Evolutionary conservation across 2,329 filamentous ascomycete species (phyloP).

Genomic region (Colletotrichum kahawae): DNA sequence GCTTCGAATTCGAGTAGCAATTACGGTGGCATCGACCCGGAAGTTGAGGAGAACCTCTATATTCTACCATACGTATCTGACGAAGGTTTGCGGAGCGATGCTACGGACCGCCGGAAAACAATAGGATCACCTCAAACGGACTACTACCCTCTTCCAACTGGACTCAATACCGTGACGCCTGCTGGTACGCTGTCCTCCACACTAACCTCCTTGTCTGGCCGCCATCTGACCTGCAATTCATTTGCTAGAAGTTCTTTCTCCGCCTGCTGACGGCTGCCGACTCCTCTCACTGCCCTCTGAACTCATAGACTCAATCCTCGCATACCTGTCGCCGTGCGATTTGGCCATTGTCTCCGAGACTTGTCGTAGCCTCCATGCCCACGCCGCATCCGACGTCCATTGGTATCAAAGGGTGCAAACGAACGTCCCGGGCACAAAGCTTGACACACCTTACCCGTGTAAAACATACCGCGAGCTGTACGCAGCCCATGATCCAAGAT

Average conservation of each 20-base stretch:
- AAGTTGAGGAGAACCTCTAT: slow-evolving; percentile 38
- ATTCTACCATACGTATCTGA: slow-evolving; percentile 32
- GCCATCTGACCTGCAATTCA: neutral
- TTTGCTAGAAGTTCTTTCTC: neutral
- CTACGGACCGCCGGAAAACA: slow-evolving; percentile 20
- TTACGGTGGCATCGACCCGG: slow-evolving; percentile 40
- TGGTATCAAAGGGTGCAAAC: slow-evolving; percentile 76
- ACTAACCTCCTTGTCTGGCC: neutral
- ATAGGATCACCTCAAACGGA: slow-evolving; percentile 12
- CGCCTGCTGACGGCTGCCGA: slow-evolving; percentile 16
- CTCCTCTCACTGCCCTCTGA: slow-evolving; percentile 73
- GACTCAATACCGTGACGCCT: neutral
- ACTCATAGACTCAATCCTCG: slow-evolving; percentile 74
- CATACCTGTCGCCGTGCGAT: slow-evolving; percentile 67
- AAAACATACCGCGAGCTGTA: slow-evolving; percentile 74
- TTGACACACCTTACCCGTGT: slow-evolving; percentile 64
- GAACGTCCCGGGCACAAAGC: slow-evolving; percentile 62
- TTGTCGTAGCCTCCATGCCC: slow-evolving; percentile 64
- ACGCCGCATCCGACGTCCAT: slow-evolving; percentile 68
- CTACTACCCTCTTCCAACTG: slow-evolving; percentile 15
- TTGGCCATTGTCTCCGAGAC: slow-evolving; percentile 65
- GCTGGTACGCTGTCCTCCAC: neutral
- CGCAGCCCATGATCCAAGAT: slow-evolving; percentile 75
- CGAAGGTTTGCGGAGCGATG: slow-evolving; percentile 25
- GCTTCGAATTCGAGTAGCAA: slow-evolving; percentile 13